Evolutionary conservation across 768 basidiomycete genomes (phyloP), one percentile per base, ranked within the genome.

Genomic region (Tulasnella sp.): DNA sequence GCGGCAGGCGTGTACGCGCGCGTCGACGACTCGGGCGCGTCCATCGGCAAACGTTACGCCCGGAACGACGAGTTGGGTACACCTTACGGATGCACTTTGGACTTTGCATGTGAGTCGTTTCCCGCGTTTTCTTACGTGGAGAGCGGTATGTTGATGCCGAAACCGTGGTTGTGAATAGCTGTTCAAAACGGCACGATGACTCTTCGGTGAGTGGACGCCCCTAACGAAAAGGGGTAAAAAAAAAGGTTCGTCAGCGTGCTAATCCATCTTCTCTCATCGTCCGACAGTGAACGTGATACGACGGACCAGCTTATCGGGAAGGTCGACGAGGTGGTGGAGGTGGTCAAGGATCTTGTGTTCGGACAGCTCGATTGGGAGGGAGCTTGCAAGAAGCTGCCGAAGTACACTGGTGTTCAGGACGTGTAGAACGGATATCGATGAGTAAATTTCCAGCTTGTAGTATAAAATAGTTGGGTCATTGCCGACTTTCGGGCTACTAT

Each of bases 41-140:
- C 93, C 8, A 98, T 98, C 78, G 97, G 97, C 47, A 95, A 92
- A 82, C 94, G 96, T 16, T 98, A 98, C 81, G 89, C 97, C 14
- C 88, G 97, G 73, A 99, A 98, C 81, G 97, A 99, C 81, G 97
- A 98, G 82, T 86, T 99, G 62, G 97, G 97, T 75, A 98, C 97
- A 36, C 97, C 97, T 1, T 99, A 90, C 80, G 97, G 96, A 66
- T 85, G 96, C 72, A 99, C 97, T 1, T 85, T 98, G 71, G 96
- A 98, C 81, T 98, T 98, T 82, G 97, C 95, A 6, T 88, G 89
- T 90, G 76, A 78, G 87, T 83, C 59, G 62, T 67, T 71, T 70
- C 6, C 34, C 8, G 11, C 19, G 5, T 17, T 37, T n/a, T 40
- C 34, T 26, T 42, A 62, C 72, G 41, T 47, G 47, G 37, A 14